Evolutionary conservation across 192 early-diverging fungal genomes (phyloP), one percentile per base, ranked within the genome.

Genomic region (Haplosporangium gracile): DNA sequence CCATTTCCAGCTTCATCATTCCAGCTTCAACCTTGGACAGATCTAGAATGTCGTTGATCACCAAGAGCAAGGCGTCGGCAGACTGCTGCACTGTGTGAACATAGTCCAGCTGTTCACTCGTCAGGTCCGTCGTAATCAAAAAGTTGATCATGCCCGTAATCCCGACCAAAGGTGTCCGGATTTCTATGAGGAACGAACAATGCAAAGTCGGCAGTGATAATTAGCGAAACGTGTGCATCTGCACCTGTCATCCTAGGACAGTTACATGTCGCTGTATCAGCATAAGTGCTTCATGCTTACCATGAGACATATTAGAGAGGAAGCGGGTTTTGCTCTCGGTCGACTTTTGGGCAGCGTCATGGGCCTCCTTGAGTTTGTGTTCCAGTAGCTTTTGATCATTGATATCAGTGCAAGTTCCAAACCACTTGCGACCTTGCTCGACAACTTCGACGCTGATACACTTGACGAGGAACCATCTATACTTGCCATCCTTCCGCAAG

Each of bases 41-140:
- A 85, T 97, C 97, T 34, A 97, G 85, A 77, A 97, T 94, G 83
- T 96, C 94, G 83, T 97, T 95, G 65, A 97, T 93, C 36, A 97
- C 92, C n/a, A 93, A 88, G 69, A 96, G 82, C 55, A 97, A 89
- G 26, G 95, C 94, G 69, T 95, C 93, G 4, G 95, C 93, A 70
- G 95, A 92, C 53, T 92, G 94, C 70, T 93, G 94, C 55, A 96
- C 94, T 20, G 95, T 96, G 81, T 94, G 93, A 43, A 95, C 92
- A 77, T 94, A 95, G 83, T 96, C 95, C 75, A 95, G 91, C 88
- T 96, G 95, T 60, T 96, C 93, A 15, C 91, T 91, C 55, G 95
- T 95, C 76, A 97, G 88, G 34, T 95, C 93, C 0, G 94, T 95
- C 72, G 94, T 96, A 32, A 96, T 89, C 77, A 95, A 91, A 77